phyloP scores from a whole-genome alignment of 2,329 filamentous ascomycete species.

The Leptographium lundbergii region DNA sequence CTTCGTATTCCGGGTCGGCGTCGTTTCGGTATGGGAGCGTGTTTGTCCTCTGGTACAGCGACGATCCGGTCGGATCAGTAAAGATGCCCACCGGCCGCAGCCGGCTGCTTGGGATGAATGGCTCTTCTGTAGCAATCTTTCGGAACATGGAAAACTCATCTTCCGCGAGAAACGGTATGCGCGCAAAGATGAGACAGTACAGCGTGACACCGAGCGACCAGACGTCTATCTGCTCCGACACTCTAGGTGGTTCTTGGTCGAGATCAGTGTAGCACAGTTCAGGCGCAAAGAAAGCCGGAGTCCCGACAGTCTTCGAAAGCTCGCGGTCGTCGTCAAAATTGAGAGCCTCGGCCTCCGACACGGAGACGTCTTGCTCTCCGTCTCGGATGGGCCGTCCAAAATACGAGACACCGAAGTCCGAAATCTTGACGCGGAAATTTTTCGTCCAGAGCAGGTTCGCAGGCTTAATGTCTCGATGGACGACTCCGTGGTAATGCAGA shows the following conservation, averaged over 20 bases:
- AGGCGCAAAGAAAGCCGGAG: conserved; percentile 92
- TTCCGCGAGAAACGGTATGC: conserved; percentile 84
- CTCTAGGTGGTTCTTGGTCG: conserved; percentile 55
- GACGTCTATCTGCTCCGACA: conserved; percentile 90
- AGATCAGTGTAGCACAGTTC: conserved; percentile 86
- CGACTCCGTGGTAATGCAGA: conserved; percentile 74
- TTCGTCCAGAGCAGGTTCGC: conserved; percentile 83
- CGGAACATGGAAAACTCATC: conserved; percentile 88
- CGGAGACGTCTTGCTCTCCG: conserved; percentile 63
- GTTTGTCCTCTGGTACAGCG: conserved; percentile 43
- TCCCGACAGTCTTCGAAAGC: conserved; percentile 95
- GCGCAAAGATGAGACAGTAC: conserved; percentile 88
- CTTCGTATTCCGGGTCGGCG: conserved; percentile 71
- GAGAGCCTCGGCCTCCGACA: conserved; percentile 67
- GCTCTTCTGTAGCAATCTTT: conserved; percentile 83
- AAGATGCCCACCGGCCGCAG: conserved; percentile 61
- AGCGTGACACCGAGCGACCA: conserved; percentile 96
- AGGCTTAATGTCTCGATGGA: conserved; percentile 75
- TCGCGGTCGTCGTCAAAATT: conserved; percentile 90
- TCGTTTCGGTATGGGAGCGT: conserved; percentile 60
- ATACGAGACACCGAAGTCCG: conserved; percentile 96
- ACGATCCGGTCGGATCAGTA: conserved; percentile 41
- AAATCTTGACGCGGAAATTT: conserved; percentile 87
- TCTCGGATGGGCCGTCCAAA: conserved; percentile 80
- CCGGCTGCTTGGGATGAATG: conserved; percentile 72